A percentile compares a stretch with the other conserved stretches of the same genome.
Evolutionary conservation across 2,329 filamentous ascomycete species (phyloP).

Genomic region (Colletotrichum viniferum): DNA sequence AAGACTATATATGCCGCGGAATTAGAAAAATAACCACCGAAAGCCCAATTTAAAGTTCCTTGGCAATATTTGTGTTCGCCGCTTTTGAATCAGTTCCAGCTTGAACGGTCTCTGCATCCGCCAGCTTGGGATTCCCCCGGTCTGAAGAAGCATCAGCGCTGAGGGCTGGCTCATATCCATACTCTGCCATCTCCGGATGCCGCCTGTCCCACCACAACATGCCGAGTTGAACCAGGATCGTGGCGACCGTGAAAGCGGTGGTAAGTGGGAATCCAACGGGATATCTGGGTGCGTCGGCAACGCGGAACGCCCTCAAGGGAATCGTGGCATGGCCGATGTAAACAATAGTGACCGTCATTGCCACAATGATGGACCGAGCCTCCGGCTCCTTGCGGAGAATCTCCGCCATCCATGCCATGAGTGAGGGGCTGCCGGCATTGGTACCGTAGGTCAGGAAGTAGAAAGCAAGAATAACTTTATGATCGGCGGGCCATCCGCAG

Average conservation of each 20-base stretch:
- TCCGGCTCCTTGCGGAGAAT: slow-evolving; percentile 39
- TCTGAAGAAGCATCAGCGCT: background rate
- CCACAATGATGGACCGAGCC: slow-evolving; percentile 38
- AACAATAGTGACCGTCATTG: slow-evolving; percentile 40
- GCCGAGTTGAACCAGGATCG: slow-evolving; percentile 34
- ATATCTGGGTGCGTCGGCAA: slow-evolving; percentile 37
- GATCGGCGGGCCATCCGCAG: slow-evolving; percentile 35
- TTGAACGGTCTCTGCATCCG: background rate
- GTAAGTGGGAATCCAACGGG: slow-evolving; percentile 41
- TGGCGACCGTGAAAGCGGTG: slow-evolving; percentile 34
- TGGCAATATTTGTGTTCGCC: background rate
- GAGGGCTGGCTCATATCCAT: slow-evolving; percentile 11
- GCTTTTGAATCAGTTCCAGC: background rate
- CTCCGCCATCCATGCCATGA: slow-evolving; percentile 41
- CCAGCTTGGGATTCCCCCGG: slow-evolving; percentile 1
- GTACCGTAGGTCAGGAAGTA: slow-evolving; percentile 41
- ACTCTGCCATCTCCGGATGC: slow-evolving; percentile 25
- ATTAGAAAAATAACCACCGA: background rate
- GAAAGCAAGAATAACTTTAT: slow-evolving; percentile 35
- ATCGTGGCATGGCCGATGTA: slow-evolving; percentile 43
- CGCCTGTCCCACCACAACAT: slow-evolving; percentile 33
- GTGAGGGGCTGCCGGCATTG: slow-evolving; percentile 33
- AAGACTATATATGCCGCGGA: background rate
- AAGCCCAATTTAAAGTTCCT: background rate
- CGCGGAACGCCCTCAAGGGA: slow-evolving; percentile 38